Evolutionary conservation across 228 moss, liverwort and hornwort species (phyloP).

Genomic region (Sphagnum fallax): DNA sequence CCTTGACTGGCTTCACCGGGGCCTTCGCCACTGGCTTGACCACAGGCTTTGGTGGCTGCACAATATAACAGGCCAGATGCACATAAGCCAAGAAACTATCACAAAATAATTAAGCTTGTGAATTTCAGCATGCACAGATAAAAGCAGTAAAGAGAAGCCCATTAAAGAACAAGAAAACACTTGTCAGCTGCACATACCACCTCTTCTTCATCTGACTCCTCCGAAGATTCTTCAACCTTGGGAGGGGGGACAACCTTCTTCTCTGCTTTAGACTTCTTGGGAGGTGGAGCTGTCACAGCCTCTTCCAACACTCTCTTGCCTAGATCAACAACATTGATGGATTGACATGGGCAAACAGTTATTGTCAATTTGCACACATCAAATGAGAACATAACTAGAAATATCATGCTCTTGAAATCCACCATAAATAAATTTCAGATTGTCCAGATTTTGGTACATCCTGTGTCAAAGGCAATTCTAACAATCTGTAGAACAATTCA

Average conservation of each 20-base stretch:
- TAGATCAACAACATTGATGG: not conserved
- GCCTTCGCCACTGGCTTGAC: conserved; percentile 5
- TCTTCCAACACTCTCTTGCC: conserved; percentile 42
- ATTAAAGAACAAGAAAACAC: not conserved
- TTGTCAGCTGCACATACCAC: not conserved
- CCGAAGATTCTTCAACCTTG: conserved; percentile 25
- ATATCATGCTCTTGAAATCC: not conserved
- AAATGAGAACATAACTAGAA: not conserved
- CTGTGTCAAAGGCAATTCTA: no score
- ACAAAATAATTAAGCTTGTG: no score
- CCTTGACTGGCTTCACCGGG: no score
- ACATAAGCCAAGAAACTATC: no score
- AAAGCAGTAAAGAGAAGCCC: no score
- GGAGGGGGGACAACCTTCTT: conserved; percentile 44
- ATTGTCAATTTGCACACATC: not conserved
- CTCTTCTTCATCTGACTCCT: not conserved
- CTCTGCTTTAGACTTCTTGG: conserved; percentile 36
- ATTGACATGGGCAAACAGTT: not conserved
- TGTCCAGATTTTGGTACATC: no score
- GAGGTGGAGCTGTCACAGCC: conserved; percentile 35
- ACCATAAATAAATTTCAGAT: not conserved
- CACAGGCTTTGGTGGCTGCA: conserved; percentile 29
- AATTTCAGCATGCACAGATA: no score
- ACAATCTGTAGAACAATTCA: no score
- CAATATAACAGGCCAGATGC: no score